Percentiles rank a stretch among this genome's conserved stretches.
phyloP scores from a whole-genome alignment of 2,329 filamentous ascomycete genomes.

The Penicillium sp. region DNA sequence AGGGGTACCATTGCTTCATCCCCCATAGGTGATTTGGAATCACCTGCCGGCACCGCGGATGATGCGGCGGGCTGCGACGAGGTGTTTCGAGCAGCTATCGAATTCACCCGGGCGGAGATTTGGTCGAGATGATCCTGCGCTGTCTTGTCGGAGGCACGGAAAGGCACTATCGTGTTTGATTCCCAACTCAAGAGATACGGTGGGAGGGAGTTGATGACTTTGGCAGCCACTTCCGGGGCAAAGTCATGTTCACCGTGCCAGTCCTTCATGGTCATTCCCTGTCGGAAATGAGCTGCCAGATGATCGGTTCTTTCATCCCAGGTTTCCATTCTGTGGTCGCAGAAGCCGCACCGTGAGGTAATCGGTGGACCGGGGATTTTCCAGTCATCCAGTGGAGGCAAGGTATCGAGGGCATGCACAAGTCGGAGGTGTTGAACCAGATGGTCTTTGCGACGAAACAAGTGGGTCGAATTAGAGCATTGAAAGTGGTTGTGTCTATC shows the following conservation, averaged over 20 bases:
- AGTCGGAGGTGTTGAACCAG: slow-evolving; percentile 49
- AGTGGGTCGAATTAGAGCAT: slow-evolving; percentile 43
- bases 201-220: slow-evolving; percentile 13
- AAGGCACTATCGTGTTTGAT: slow-evolving; percentile 15
- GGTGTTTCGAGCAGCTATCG: background rate
- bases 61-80: background rate
- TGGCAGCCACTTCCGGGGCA: slow-evolving; percentile 10
- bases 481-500: slow-evolving; percentile 44
- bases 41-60: background rate
- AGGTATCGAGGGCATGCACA: slow-evolving; percentile 42
- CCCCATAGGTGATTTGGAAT: background rate
- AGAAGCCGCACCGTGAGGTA: slow-evolving; percentile 49
- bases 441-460: slow-evolving; percentile 51
- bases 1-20: background rate
- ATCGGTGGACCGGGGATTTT: slow-evolving; percentile 37
- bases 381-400: slow-evolving; percentile 16
- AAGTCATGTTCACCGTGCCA: slow-evolving; percentile 51
- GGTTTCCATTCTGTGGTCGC: slow-evolving; percentile 40
- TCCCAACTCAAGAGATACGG: slow-evolving; percentile 20
- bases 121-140: slow-evolving; percentile 16
- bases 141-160: slow-evolving; percentile 13
- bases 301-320: slow-evolving; percentile 50
- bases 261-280: slow-evolving; percentile 45
- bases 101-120: slow-evolving; percentile 12
- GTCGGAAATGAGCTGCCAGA: slow-evolving; percentile 48